Conservation (phyloP, 1,284 basidiomycete genomes). For the Puccinia triticina region DNA sequence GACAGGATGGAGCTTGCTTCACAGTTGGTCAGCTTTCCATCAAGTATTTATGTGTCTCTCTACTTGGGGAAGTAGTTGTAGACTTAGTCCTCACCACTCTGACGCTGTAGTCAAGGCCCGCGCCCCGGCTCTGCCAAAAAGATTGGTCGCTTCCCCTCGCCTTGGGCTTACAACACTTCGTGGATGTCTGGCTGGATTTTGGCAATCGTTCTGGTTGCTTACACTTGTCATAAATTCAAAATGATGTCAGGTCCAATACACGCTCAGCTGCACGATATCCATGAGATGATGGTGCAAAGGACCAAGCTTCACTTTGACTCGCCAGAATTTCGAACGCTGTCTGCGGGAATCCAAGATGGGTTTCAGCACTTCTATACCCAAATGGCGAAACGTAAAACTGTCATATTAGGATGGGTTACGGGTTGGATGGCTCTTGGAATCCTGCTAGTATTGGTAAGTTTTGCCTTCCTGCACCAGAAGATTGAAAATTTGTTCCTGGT, state of each 20-base stretch:
- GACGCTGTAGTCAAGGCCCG: not conserved
- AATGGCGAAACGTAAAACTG: not conserved
- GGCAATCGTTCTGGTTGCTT: not conserved
- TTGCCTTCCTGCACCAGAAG: too few species aligned
- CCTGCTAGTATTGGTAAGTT: not conserved
- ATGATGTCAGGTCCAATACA: not conserved
- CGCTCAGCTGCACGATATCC: not conserved
- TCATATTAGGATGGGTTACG: not conserved
- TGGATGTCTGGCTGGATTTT: not conserved
- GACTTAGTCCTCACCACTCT: not conserved
- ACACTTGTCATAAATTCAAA: not conserved
- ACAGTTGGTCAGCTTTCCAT: constrained; percentile 9
- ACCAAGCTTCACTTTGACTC: not conserved
- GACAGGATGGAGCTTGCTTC: constrained; percentile 4
- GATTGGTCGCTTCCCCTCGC: not conserved
- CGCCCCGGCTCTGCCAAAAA: not conserved
- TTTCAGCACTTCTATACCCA: not conserved
- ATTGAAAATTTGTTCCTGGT: not conserved
- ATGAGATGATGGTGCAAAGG: not conserved
- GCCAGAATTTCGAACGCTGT: not conserved
- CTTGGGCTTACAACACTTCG: constrained; percentile 10
- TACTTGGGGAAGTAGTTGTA: not conserved
- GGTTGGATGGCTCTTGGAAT: not conserved
- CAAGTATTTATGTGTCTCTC: not conserved
- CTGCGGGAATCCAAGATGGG: not conserved